Base-by-base conservation (phyloP, 2,329 filamentous ascomycete genomes). In the Didymosphaeria variabile region DNA sequence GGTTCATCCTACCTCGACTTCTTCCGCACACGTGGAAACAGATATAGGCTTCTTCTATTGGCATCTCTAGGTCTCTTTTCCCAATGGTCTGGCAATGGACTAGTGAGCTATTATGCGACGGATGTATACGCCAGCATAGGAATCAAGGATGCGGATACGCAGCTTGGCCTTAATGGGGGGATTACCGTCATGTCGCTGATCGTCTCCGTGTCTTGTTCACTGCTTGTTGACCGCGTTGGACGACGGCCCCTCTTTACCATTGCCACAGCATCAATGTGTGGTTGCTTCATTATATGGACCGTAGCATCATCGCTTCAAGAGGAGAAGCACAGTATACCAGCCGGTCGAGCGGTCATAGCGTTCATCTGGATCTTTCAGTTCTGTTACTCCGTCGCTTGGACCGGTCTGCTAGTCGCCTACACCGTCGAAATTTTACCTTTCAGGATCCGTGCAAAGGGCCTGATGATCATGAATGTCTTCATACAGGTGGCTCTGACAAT, bases 81-180 rank as follows among this genome's bases (percentile, higher is more conserved):
- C 1, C 88, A 91, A 76, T 90, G 89, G 78, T 87, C 85, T 55
- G 88, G 89, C 47, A 91, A 90, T 71, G 88, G 86, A 19, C 78
- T 91, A 1, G 87, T 91, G 71, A 87, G 84, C 64, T 90, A 90
- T 78, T 90, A 90, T 74, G 87, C 88, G 69, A 85, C 87, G 61
- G 81, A 84, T 59, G 83, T 91, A 65, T 89, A 89, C 77, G 79
- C 83, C 44, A 84, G 84, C 52, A 87, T 87, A 53, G 88, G 88
- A 47, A 89, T 90, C 70, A 85, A 68, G 1, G 79, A 83, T 49
- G 80, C 52, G 17, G 72, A 73, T 32, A 67, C 68, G 55, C 65
- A 74, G 63, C 67, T 72, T 40, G 72, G 81, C 67, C 72, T 84
- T 57, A 86, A 85, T 59, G 80, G 82, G 62, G 85, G 88, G 65